Conservation (phyloP, 352 stramenopile species). For the Phytophthora litchii region DNA sequence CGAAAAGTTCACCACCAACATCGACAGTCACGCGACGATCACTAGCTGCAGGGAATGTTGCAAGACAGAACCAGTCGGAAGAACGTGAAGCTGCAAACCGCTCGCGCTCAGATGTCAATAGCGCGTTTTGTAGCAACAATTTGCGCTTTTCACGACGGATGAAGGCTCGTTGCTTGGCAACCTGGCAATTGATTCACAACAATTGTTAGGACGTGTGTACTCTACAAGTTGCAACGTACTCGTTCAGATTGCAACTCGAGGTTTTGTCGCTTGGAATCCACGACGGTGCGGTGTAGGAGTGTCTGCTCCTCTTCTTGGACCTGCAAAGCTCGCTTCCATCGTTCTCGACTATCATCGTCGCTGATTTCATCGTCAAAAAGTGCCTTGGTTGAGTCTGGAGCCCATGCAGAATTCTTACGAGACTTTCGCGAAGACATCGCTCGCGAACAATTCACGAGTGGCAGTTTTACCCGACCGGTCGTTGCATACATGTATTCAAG, state of each 20-base stretch:
- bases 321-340: conserved; percentile 44
- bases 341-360: conserved; percentile 31
- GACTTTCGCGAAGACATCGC: conserved; percentile 32
- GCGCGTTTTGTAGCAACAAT: conserved; percentile 71
- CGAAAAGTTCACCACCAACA: conserved; percentile 76
- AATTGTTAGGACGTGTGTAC: background rate
- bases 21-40: conserved; percentile 66
- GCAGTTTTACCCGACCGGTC: conserved; percentile 25
- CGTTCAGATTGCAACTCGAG: conserved; percentile 66
- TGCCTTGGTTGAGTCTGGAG: conserved; percentile 24
- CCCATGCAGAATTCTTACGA: conserved; percentile 24
- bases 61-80: conserved; percentile 78
- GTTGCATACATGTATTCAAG: background rate
- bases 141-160: conserved; percentile 83
- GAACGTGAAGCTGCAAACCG: conserved; percentile 71
- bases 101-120: conserved; percentile 76
- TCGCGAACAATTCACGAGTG: background rate
- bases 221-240: conserved; percentile 24
- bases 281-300: conserved; percentile 74
- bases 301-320: conserved; percentile 65
- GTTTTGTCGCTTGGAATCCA: conserved; percentile 69
- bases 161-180: conserved; percentile 79
- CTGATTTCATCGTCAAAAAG: conserved; percentile 28
- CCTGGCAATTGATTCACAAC: conserved; percentile 24
- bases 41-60: conserved; percentile 49